phyloP scores from a whole-genome alignment of 202 grass and related monocot species.

The Saccharum hybrid region DNA sequence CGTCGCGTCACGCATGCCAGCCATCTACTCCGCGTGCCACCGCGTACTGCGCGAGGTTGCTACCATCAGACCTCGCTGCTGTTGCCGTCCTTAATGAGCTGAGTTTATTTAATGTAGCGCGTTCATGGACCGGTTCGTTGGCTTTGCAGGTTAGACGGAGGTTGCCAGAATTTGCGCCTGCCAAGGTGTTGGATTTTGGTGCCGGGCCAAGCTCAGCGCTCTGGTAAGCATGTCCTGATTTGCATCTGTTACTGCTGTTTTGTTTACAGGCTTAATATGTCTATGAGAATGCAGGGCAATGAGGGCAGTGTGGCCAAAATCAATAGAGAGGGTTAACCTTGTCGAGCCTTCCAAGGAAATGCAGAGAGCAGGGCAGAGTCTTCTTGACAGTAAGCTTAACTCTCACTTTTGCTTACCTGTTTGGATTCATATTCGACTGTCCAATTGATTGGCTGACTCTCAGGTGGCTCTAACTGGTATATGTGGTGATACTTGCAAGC shows the following conservation, averaged over 20 bases:
- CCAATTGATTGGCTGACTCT: slow-evolving; percentile 23
- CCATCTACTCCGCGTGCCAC: slow-evolving; percentile 81
- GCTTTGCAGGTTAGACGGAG: slow-evolving; percentile 67
- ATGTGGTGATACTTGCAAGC: not conserved
- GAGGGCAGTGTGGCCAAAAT: slow-evolving; percentile 89
- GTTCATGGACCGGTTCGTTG: not conserved
- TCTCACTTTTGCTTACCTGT: not conserved
- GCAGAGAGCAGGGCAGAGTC: slow-evolving; percentile 90
- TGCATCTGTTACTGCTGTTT: not conserved
- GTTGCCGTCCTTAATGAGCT: not conserved
- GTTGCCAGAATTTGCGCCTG: slow-evolving; percentile 71
- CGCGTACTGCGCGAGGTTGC: slow-evolving; percentile 88
- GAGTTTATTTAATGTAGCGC: not conserved
- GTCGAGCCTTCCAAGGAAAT: slow-evolving; percentile 96
- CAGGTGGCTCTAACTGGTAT: slow-evolving; percentile 1
- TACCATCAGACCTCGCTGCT: not conserved
- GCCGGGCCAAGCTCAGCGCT: slow-evolving; percentile 89
- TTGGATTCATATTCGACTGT: slow-evolving; percentile 3
- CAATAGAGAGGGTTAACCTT: slow-evolving; percentile 86
- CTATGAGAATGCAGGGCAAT: slow-evolving; percentile 70
- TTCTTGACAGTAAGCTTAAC: slow-evolving; percentile 76
- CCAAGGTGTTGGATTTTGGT: slow-evolving; percentile 90
- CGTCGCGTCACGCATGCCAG: slow-evolving; percentile 84
- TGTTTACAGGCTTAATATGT: not conserved
- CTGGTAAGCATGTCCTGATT: slow-evolving; percentile 58